Evolutionary conservation across 441 rosid species (phyloP).

Genomic region (Croton setiger): DNA sequence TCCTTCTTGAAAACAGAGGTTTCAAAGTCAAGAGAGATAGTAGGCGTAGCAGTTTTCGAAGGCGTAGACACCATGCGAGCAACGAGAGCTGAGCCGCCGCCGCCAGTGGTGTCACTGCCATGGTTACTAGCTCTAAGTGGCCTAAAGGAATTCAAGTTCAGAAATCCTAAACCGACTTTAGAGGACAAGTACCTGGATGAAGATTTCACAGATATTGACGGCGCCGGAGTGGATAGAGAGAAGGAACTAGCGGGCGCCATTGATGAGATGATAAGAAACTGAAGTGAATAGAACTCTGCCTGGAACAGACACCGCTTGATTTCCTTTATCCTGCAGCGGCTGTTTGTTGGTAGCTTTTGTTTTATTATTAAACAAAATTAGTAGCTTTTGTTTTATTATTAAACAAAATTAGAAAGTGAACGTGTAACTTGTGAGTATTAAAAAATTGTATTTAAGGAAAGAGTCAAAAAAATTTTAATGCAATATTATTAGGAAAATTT

Average conservation of each 20-base stretch:
- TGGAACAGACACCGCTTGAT: no score
- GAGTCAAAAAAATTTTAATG: no score
- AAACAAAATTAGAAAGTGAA: no score
- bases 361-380: no score
- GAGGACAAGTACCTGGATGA: not conserved
- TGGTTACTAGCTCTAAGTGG: not conserved
- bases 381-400: no score
- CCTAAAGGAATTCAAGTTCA: not conserved
- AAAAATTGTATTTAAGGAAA: no score
- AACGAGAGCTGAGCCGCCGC: slow-evolving; percentile 23
- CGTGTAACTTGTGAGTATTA: no score
- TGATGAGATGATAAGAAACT: not conserved
- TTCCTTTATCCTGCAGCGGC: no score
- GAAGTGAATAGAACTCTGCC: not conserved
- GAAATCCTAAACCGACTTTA: not conserved
- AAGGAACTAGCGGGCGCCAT: not conserved
- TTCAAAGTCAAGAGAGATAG: slow-evolving; percentile 52
- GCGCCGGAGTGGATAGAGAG: not conserved
- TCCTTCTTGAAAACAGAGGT: slow-evolving; percentile 68
- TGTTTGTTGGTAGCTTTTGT: no score
- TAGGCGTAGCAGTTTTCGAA: not conserved
- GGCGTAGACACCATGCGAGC: slow-evolving; percentile 29
- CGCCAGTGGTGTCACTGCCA: not conserved
- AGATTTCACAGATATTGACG: not conserved
- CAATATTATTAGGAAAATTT: no score